Evolutionary conservation across 805 yeast genomes (phyloP), one percentile per base, ranked within the genome.

Genomic region (Sugiyamaella chiloensis): DNA sequence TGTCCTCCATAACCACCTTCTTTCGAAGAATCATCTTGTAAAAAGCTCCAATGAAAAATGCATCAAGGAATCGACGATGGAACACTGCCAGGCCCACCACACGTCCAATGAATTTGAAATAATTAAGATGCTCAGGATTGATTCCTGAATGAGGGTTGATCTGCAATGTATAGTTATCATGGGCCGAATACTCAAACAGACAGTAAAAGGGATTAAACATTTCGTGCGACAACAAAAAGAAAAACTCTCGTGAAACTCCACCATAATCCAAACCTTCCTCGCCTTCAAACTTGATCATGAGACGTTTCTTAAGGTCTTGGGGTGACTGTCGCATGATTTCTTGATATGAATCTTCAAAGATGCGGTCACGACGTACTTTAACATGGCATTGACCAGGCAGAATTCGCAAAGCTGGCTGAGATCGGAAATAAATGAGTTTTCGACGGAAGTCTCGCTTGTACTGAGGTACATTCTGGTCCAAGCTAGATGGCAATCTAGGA

Each of bases 191-290:
- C 70, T 93, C 97, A 66, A 93, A 93, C 61, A 93, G 73, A 71
- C 99, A 91, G 68, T 93, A 93, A 68, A 90, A 87, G 53, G 99
- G 99, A 66, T 93, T 90, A 69, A 93, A 93, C 96, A 93, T 93
- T 69, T 93, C 98, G 66, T 93, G 99, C 2, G 98, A 90, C 57
- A 93, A 75, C 64, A 90, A 76, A 72, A 90, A 93, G 83, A 93
- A 93, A 68, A 88, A 93, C 69, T 93, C 99, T 73, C 99, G 80
- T 24, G 97, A 88, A 53, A 93, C 98, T 66, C 99, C 99, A 77
- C 99, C 99, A 65, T 93, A 93, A 74, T 93, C 99, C 61, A 93
- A 79, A 68, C 99, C 99, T 74, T 93, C 99, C 73, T 93, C 99
- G 52, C 99, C 99, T 60, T 93, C 99, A 62, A 93, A 93, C 67